Evolutionary conservation across 768 basidiomycete genomes (phyloP).

Genomic region (Dendrothele bispora): DNA sequence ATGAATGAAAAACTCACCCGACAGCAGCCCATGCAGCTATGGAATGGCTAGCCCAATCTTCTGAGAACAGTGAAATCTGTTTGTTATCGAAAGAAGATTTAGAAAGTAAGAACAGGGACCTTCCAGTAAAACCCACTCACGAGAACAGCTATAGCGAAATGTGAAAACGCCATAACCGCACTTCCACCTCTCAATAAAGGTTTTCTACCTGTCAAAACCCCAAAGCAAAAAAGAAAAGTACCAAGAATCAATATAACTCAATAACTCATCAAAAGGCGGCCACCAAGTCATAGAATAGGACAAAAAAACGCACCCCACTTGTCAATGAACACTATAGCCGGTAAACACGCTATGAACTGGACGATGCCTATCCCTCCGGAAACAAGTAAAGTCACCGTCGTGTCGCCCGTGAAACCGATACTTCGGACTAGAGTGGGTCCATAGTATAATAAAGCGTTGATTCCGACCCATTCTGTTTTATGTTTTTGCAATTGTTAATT

Average conservation of each 20-base stretch:
- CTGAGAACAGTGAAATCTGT: conserved; percentile 49
- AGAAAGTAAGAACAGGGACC: neutral
- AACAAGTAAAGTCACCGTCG: conserved; percentile 60
- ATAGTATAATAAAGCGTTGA: conserved; percentile 83
- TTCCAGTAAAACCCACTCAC: conserved; percentile 32
- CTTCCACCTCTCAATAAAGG: conserved; percentile 68
- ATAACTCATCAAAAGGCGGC: conserved; percentile 35
- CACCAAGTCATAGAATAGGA: conserved; percentile 41
- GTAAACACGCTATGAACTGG: conserved; percentile 74
- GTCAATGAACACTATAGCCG: conserved; percentile 73
- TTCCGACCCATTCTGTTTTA: conserved; percentile 77
- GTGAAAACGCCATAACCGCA: conserved; percentile 60
- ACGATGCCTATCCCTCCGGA: conserved; percentile 79
- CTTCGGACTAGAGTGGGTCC: conserved; percentile 70
- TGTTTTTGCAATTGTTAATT: neutral
- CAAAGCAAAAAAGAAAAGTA: neutral
- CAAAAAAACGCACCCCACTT: conserved; percentile 43
- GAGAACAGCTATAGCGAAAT: conserved; percentile 63
- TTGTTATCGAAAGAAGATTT: conserved; percentile 3
- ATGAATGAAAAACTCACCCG: conserved; percentile 39
- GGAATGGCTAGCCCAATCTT: conserved; percentile 58
- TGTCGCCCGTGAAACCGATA: conserved; percentile 63
- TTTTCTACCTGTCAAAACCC: conserved; percentile 49
- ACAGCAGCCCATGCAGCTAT: conserved; percentile 71
- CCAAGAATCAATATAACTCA: neutral